Base-by-base conservation (phyloP, 768 basidiomycete genomes). In the Lactarius sp. region DNA sequence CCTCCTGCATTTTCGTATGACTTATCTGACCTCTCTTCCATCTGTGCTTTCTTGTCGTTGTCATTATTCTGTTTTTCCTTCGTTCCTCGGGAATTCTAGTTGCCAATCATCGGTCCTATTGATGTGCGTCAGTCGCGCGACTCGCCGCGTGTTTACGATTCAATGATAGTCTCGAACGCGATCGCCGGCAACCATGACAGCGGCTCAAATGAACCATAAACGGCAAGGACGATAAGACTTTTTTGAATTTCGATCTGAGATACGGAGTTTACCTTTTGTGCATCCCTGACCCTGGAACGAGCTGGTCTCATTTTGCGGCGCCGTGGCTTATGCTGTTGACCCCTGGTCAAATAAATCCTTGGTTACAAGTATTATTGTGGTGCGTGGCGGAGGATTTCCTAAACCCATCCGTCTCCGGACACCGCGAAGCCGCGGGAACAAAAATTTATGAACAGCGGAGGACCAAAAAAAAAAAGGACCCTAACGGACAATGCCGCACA, bases 1-100 rank as follows among this genome's bases (percentile, higher is more conserved):
- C 71, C 37, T 56, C 56, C 44, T 60, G 68, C 59, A 67, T 72
- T 70, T 70, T 65, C 66, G 69, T 71, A 70, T 73, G 69, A 69
- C 62, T 62, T 56, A 59, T 64, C 57, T 50, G 44, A 73, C 66
- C 60, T 61, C 72, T 71, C 67, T 49, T 49, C 16, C 37, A 50
- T 52, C 55, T 65, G 46, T 52, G 59, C 50, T 58, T 65, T 66
- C 53, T 65, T 61, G 59, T 16, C 62, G 13, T 60, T 66, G 58
- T 59, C 63, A 54, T 59, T 60, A 56, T 59, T 51, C 54, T 42
- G 37, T 60, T 22, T 44, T 46, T 63, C 36, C 44, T 52, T 63
- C 62, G 16, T 52, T 50, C 54, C 22, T 60, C 59, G 59, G 53
- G 50, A 65, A 65, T 65, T n/a, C 50, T 52, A 65, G 59, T 60